These are phyloP conservation scores for Microglena sp. DNA, from an alignment of 139 green algal species.

Conservation along the genomic window DNA sequence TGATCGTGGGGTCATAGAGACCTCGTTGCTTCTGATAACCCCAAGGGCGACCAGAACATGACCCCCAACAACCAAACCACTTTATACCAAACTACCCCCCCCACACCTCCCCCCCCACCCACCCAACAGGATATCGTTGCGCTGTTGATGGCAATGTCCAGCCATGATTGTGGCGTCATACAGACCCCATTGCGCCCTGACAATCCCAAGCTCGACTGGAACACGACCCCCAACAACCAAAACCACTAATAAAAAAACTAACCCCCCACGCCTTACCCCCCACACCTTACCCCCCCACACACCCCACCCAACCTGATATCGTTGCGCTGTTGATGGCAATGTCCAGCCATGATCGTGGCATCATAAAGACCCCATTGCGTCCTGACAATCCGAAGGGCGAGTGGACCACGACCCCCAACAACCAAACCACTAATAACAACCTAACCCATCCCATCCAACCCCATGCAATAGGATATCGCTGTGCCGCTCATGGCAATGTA, in stretches of 20 bases:
- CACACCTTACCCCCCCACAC: background rate
- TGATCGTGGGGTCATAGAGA: conserved; percentile 35
- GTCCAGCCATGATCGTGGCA: background rate
- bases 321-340: background rate
- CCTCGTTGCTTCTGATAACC: no score
- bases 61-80: no score
- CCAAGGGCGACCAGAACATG: no score
- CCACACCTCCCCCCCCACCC: background rate
- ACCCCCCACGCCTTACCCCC: background rate
- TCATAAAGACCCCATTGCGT: no score
- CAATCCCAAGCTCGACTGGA: no score
- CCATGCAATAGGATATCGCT: conserved; percentile 30
- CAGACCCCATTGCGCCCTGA: no score
- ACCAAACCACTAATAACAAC: no score
- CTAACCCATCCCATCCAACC: background rate
- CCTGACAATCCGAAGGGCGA: no score
- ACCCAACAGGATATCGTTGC: background rate
- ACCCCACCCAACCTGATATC: background rate
- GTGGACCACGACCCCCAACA: no score
- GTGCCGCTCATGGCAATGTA: conserved; percentile 43
- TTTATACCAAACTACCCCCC: no score
- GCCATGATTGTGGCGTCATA: background rate
- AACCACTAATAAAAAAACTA: background rate
- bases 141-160: background rate
- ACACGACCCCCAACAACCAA: no score